Base-by-base conservation (phyloP, 495 filamentous ascomycete species). In the Melanomma pulvis-pyrius region DNA sequence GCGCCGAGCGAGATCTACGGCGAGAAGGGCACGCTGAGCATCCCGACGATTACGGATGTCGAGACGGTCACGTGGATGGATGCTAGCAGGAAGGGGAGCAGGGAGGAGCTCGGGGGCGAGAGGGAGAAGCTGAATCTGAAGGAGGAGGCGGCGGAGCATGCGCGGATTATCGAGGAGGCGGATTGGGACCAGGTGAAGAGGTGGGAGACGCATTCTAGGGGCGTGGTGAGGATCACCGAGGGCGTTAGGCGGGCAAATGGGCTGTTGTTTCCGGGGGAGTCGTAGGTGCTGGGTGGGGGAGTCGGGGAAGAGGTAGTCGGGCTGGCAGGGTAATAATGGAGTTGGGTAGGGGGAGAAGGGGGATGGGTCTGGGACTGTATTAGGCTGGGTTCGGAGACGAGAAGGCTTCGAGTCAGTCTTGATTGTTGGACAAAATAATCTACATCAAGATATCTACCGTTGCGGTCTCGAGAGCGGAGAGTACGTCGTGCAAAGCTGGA, bases 61-160 rank as follows among this genome's bases (percentile, higher is more conserved):
- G 68, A 72, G 39, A 51, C 52, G 19, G 55, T 79, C 34, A 69
- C 41, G 63, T 74, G 70, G 29, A 63, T 59, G 65, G 67, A 74
- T 63, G 41, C 71, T 44, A 50, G 52, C 60, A 62, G 68, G 55
- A 69, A 72, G 50, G 68, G 61, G 68, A 46, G 17, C 22, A 68
- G 66, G 56, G 68, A 69, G 47, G 73, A 74, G 56, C 53, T 75
- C 8, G 74, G 68, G 5, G 64, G 60, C 11, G 62, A 73, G 62
- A 74, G 72, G 62, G 69, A 64, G 59, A 52, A 71, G 21, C 53
- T 75, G 12, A 78, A 78, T 69, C 65, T 78, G 73, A 69, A 66
- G 54, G 76, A 78, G 63, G 76, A 78, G 70, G 74, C 74, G 26
- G 63, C 46, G 24, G 75, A 75, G 63, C 76, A 75, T 69, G 76